Conservation (phyloP, 352 stramenopile species). For the Globisporangium perplexum region DNA sequence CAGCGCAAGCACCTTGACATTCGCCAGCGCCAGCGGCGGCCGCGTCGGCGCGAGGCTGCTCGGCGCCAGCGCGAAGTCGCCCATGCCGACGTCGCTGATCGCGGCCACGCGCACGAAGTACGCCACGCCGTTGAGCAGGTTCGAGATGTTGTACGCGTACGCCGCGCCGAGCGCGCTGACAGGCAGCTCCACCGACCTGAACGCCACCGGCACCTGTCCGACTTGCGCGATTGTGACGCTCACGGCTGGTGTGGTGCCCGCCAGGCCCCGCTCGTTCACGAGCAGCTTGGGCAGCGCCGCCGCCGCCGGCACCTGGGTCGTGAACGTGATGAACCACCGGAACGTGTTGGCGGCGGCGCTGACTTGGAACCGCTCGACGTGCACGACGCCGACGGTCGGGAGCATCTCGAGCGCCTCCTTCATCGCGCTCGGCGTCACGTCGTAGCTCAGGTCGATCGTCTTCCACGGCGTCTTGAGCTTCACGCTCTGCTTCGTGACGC, state of each 20-base stretch:
- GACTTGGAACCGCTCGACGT: constrained; percentile 79
- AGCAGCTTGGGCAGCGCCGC: constrained; percentile 33
- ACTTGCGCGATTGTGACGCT: constrained; percentile 15
- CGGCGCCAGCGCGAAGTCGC: constrained; percentile 40
- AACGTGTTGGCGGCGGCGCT: constrained; percentile 56
- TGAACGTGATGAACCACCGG: constrained; percentile 90
- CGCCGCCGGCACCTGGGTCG: constrained; percentile 38
- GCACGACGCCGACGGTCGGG: constrained; percentile 83
- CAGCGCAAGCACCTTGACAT: constrained; percentile 28
- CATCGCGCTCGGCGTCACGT: constrained; percentile 51
- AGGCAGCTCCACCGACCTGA: constrained; percentile 25
- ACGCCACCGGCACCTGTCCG: constrained; percentile 31
- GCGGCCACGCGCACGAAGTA: constrained; percentile 85
- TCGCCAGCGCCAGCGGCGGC: constrained; percentile 39
- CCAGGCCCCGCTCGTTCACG: constrained; percentile 45
- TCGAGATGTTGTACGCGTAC: constrained; percentile 50
- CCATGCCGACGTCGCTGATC: constrained; percentile 75
- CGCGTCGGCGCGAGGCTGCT: constrained; percentile 38
- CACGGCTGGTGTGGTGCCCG: constrained; percentile 24
- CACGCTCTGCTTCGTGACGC: constrained; percentile 31
- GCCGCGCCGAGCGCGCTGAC: constrained; percentile 6
- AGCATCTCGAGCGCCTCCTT: constrained; percentile 85
- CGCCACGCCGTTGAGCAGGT: constrained; percentile 35
- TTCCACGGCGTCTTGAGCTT: constrained; percentile 50
- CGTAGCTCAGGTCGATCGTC: constrained; percentile 46